phyloP scores from a whole-genome alignment of 108 stramenopile genomes.

The Poteriospumella lacustris region DNA sequence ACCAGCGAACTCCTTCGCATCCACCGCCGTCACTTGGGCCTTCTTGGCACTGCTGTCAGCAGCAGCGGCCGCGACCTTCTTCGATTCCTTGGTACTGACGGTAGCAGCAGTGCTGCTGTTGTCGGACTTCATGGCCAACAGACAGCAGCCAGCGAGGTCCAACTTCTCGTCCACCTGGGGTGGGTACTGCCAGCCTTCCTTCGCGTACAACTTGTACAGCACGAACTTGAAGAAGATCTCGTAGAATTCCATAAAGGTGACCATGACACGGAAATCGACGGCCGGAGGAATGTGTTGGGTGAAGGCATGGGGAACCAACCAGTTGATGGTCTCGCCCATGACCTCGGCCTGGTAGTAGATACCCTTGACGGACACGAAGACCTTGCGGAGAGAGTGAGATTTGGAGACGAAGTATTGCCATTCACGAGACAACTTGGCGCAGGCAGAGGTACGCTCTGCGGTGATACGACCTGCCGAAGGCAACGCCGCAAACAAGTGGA shows the following conservation, averaged over 20 bases:
- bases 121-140: not conserved
- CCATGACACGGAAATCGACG: slow-evolving; percentile 95
- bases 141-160: not conserved
- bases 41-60: not conserved
- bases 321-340: slow-evolving; percentile 60
- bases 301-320: slow-evolving; percentile 92
- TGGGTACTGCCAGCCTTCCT: slow-evolving; percentile 78
- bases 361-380: slow-evolving; percentile 95
- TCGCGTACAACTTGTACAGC: slow-evolving; percentile 86
- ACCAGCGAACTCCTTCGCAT: not conserved
- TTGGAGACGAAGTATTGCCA: slow-evolving; percentile 89
- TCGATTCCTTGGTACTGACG: not conserved
- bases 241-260: slow-evolving; percentile 98
- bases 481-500: slow-evolving; percentile 85
- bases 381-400: slow-evolving; percentile 75
- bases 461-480: slow-evolving; percentile 68
- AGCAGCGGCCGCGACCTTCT: not conserved
- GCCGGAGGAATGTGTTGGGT: slow-evolving; percentile 82
- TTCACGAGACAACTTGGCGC: slow-evolving; percentile 69
- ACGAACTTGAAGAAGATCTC: slow-evolving; percentile 86
- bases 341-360: slow-evolving; percentile 84
- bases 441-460: slow-evolving; percentile 68
- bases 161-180: slow-evolving; percentile 29
- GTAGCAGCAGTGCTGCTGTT: not conserved
- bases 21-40: slow-evolving; percentile 20